phyloP scores from a whole-genome alignment of 495 filamentous ascomycete genomes.

The Lasiosphaeriaceae sp. region DNA sequence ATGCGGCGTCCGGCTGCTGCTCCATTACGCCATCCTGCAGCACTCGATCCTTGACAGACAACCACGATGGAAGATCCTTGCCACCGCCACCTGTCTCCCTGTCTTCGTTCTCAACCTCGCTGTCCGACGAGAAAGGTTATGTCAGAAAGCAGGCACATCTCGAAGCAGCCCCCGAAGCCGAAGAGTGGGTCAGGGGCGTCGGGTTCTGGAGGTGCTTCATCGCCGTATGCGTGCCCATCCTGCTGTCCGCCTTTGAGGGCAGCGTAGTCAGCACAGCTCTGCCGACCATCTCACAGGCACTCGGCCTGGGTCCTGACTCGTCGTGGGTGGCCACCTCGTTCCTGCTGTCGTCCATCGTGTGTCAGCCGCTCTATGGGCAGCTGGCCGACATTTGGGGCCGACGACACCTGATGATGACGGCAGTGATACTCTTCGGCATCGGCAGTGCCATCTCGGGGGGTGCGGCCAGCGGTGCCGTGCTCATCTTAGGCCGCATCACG shows the following conservation, averaged over 20 bases:
- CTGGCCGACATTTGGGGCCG: conserved; percentile 51
- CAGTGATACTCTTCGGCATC: conserved; percentile 37
- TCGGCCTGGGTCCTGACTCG: conserved; percentile 26
- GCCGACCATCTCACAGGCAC: conserved; percentile 32
- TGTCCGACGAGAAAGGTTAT: conserved; percentile 9
- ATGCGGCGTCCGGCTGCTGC: background rate
- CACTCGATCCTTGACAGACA: background rate
- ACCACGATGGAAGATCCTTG: background rate
- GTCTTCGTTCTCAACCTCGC: conserved; percentile 5
- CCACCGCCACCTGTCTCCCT: background rate
- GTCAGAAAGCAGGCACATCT: background rate
- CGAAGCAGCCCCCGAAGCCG: background rate
- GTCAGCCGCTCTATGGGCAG: conserved; percentile 38
- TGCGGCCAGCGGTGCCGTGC: conserved; percentile 44
- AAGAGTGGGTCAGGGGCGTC: conserved; percentile 19
- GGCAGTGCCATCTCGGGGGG: conserved; percentile 42
- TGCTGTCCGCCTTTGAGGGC: conserved; percentile 47
- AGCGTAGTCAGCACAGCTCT: conserved; percentile 51
- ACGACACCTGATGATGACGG: conserved; percentile 38
- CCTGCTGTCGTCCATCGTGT: conserved; percentile 24
- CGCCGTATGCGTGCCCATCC: conserved; percentile 31
- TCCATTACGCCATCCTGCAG: background rate
- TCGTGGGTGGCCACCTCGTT: conserved; percentile 30
- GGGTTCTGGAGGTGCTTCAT: conserved; percentile 41
- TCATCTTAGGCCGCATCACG: conserved; percentile 70